Evolutionary conservation across 805 yeast species (phyloP).

Genomic region (Yarrowia osloensis): DNA sequence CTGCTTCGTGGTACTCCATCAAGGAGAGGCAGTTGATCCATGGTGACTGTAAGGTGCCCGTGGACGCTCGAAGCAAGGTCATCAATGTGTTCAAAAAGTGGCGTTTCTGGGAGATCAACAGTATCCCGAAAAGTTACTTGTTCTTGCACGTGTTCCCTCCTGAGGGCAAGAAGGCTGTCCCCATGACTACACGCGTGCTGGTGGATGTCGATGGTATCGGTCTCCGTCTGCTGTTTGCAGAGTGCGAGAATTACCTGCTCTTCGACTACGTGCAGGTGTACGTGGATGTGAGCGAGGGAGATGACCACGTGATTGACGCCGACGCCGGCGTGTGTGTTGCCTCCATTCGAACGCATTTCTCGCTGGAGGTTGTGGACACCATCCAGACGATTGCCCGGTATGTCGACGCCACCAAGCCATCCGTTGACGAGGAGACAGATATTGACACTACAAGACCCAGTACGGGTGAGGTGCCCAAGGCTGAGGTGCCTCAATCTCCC

Average conservation of each 20-base stretch:
- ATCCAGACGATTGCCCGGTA: slow-evolving; percentile 4
- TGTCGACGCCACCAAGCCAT: not conserved
- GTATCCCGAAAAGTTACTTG: slow-evolving; percentile 57
- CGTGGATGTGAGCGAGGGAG: not conserved
- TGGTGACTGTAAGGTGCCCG: slow-evolving; percentile 50
- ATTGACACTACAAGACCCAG: not conserved
- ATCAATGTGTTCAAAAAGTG: slow-evolving; percentile 65
- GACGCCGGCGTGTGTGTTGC: slow-evolving; percentile 3
- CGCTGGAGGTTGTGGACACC: not conserved
- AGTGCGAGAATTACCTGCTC: slow-evolving; percentile 42
- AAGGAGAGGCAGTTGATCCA: slow-evolving; percentile 43
- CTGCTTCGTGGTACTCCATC: slow-evolving; percentile 51
- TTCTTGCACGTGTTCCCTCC: slow-evolving; percentile 53
- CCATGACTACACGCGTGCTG: slow-evolving; percentile 29
- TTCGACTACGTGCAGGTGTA: slow-evolving; percentile 35
- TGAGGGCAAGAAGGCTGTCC: slow-evolving; percentile 31
- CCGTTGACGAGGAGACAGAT: not conserved
- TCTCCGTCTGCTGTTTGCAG: slow-evolving; percentile 39
- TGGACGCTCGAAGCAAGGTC: slow-evolving; percentile 56
- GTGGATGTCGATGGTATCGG: slow-evolving; percentile 42
- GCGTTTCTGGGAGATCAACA: slow-evolving; percentile 90
- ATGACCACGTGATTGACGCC: slow-evolving; percentile 5
- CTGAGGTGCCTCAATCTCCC: not conserved
- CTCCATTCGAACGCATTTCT: slow-evolving; percentile 6
- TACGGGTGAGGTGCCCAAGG: not conserved